Evolutionary conservation across 2,329 filamentous ascomycete species (phyloP).

Genomic region (Macrophomina pseudophaseolina): DNA sequence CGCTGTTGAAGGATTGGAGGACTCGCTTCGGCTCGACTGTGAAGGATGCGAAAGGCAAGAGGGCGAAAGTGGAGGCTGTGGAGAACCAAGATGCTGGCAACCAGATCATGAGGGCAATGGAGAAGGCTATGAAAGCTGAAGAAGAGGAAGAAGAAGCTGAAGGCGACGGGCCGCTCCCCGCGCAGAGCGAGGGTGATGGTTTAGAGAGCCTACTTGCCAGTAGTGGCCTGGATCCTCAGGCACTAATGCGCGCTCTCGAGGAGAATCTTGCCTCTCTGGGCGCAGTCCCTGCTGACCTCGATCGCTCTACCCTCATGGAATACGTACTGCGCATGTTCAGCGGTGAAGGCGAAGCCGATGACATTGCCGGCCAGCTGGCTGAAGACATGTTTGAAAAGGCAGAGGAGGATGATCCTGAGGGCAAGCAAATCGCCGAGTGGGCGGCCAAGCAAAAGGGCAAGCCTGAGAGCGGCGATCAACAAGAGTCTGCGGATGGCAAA

Average conservation of each 20-base stretch:
- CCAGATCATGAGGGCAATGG: not conserved
- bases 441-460: constrained; percentile 28
- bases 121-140: not conserved
- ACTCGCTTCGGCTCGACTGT: constrained; percentile 40
- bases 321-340: constrained; percentile 53
- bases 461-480: constrained; percentile 27
- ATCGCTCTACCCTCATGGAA: constrained; percentile 49
- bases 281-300: constrained; percentile 43
- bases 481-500: not conserved
- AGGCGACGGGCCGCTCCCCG: constrained; percentile 20
- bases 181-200: constrained; percentile 15
- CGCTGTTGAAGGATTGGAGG: constrained; percentile 54
- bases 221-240: constrained; percentile 30
- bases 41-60: constrained; percentile 23
- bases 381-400: constrained; percentile 47
- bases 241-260: constrained; percentile 34
- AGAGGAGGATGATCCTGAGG: constrained; percentile 30
- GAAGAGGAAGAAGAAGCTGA: constrained; percentile 24
- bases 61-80: constrained; percentile 21
- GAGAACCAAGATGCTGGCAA: not conserved
- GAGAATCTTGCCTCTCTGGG: constrained; percentile 41
- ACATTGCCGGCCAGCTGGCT: constrained; percentile 48
- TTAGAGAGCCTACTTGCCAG: constrained; percentile 26
- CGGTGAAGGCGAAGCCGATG: constrained; percentile 38
- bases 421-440: constrained; percentile 13